Conservation (phyloP, 495 filamentous ascomycete species). For the Penicillium fimorum region DNA sequence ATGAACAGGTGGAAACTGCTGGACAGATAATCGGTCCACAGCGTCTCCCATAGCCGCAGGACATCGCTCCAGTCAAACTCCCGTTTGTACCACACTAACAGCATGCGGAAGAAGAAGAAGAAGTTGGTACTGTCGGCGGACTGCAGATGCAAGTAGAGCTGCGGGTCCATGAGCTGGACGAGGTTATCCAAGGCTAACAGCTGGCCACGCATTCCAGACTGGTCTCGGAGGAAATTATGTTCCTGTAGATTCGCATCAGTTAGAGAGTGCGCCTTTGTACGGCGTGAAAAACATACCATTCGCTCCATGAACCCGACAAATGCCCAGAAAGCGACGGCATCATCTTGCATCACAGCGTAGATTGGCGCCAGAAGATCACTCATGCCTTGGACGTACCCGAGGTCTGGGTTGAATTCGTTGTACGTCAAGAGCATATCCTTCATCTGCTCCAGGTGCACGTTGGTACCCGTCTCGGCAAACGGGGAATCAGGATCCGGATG, state of each 20-base stretch:
- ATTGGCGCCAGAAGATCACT: conserved; percentile 93
- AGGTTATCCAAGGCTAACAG: conserved; percentile 88
- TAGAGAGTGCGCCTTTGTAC: background rate
- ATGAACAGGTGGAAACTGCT: conserved; percentile 93
- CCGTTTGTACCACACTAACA: conserved; percentile 97
- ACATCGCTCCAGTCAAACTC: conserved; percentile 90
- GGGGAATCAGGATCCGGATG: conserved; percentile 97
- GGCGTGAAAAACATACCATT: conserved; percentile 54
- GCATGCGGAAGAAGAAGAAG: conserved; percentile 99
- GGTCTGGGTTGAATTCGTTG: conserved; percentile 89
- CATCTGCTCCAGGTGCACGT: conserved; percentile 96
- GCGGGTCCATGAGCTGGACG: conserved; percentile 93
- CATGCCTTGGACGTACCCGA: conserved; percentile 99
- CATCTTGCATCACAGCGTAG: conserved; percentile 95
- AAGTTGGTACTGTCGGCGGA: conserved; percentile 94
- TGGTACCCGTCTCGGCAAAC: conserved; percentile 86
- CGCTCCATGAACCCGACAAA: conserved; percentile 96
- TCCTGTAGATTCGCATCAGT: conserved; percentile 48
- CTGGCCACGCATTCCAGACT: conserved; percentile 91
- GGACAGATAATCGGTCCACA: conserved; percentile 91
- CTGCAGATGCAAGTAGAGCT: conserved; percentile 86
- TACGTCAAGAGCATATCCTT: conserved; percentile 99
- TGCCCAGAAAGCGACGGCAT: conserved; percentile 94
- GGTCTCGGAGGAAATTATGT: conserved; percentile 93
- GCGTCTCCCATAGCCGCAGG: conserved; percentile 82